phyloP scores from a whole-genome alignment of 2,329 filamentous ascomycete species.

The Trichoderma citrinoviride region DNA sequence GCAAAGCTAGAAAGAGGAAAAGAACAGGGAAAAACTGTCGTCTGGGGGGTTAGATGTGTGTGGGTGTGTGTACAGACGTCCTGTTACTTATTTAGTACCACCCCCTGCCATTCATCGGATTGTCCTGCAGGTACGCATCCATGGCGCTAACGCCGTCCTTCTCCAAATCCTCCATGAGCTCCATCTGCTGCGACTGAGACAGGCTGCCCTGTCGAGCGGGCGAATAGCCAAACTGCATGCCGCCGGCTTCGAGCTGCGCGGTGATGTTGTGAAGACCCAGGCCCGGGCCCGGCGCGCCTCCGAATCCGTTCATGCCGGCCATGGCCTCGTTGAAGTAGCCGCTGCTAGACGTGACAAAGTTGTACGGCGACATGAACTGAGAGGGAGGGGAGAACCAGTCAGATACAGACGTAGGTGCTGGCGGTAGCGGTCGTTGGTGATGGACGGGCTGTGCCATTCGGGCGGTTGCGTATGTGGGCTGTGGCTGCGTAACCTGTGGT shows the following conservation, averaged over 20 bases:
- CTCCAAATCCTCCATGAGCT: slow-evolving; percentile 79
- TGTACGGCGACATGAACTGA: slow-evolving; percentile 53
- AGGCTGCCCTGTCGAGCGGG: slow-evolving; percentile 64
- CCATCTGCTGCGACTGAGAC: slow-evolving; percentile 76
- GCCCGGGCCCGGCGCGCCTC: slow-evolving; percentile 31
- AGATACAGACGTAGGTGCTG: slow-evolving; percentile 40
- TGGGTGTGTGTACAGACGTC: too few species aligned
- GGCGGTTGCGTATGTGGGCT: slow-evolving; percentile 41
- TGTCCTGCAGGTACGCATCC: slow-evolving; percentile 54
- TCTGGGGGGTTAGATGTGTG: too few species aligned
- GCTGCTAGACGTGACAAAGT: slow-evolving; percentile 43
- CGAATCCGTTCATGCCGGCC: slow-evolving; percentile 29
- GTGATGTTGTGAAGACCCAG: slow-evolving; percentile 36
- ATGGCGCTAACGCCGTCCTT: slow-evolving; percentile 63
- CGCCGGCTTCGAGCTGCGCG: slow-evolving; percentile 27
- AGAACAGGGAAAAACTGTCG: not conserved
- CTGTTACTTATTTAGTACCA: slow-evolving; percentile 25
- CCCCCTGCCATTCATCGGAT: slow-evolving; percentile 34
- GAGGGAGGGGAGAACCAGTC: slow-evolving; percentile 56
- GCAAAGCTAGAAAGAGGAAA: not conserved
- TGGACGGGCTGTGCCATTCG: slow-evolving; percentile 36
- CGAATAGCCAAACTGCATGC: slow-evolving; percentile 34
- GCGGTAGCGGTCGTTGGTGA: slow-evolving; percentile 45
- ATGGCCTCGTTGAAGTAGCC: slow-evolving; percentile 43
- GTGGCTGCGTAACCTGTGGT: slow-evolving; percentile 18